Percentiles rank a stretch among this genome's conserved stretches.
These are phyloP conservation scores for Boletus reticuloceps DNA, from an alignment of 768 basidiomycete genomes.

Conservation along the genomic window DNA sequence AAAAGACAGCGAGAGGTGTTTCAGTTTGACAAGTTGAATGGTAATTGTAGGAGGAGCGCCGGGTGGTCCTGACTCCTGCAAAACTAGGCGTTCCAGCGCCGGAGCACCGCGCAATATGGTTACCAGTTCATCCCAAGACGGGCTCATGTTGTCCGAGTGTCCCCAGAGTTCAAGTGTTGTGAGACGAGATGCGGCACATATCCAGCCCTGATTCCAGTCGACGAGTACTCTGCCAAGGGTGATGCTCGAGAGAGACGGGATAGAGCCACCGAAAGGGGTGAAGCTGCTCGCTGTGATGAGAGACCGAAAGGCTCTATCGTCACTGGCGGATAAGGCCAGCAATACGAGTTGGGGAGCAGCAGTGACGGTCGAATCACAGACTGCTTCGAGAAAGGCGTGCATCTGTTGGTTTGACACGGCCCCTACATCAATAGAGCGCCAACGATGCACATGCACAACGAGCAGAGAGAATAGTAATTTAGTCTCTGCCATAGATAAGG, in stretches of 20 bases:
- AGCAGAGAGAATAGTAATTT: conserved; percentile 32
- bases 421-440: conserved; percentile 47
- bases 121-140: conserved; percentile 49
- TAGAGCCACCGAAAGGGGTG: conserved; percentile 48
- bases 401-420: conserved; percentile 45
- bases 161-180: conserved; percentile 57
- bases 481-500: conserved; percentile 17
- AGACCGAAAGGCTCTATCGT: conserved; percentile 16
- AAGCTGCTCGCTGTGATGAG: conserved; percentile 37
- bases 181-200: conserved; percentile 25
- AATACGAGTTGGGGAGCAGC: conserved; percentile 51
- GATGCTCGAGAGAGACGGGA: conserved; percentile 45
- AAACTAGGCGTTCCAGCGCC: conserved; percentile 46
- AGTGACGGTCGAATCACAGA: conserved; percentile 30
- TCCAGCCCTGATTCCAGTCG: conserved; percentile 49
- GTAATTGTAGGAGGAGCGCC: neutral
- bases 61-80: conserved; percentile 53
- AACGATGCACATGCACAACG: conserved; percentile 48
- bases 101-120: conserved; percentile 52
- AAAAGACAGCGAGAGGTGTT: too few relatives aligned
- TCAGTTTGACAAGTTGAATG: too few relatives aligned
- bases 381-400: conserved; percentile 38
- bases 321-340: conserved; percentile 52
- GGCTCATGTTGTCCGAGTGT: conserved; percentile 61
- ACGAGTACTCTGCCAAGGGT: conserved; percentile 66